These are phyloP conservation scores for Phlebopus sp. DNA, from an alignment of 1,284 basidiomycete species.

Conservation along the genomic window DNA sequence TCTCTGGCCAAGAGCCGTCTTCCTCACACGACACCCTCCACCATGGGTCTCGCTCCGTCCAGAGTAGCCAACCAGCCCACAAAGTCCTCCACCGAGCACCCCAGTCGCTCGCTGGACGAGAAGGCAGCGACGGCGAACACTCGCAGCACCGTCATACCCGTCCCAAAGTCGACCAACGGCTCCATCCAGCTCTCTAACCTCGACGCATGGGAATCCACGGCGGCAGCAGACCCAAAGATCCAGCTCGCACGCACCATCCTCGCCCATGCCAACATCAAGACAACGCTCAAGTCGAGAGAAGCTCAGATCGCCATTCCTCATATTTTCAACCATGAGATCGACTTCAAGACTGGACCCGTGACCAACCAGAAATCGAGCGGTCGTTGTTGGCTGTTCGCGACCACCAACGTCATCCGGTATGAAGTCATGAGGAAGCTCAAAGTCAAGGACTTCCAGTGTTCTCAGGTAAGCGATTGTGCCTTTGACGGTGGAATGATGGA, in stretches of 20 bases:
- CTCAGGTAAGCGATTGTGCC: constrained; percentile 54
- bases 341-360: constrained; percentile 78
- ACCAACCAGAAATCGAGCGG: constrained; percentile 88
- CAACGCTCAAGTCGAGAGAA: constrained; percentile 63
- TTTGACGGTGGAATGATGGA: constrained; percentile 9
- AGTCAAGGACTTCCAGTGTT: constrained; percentile 85
- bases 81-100: constrained; percentile 17
- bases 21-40: constrained; percentile 2
- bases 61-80: constrained; percentile 21
- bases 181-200: constrained; percentile 58
- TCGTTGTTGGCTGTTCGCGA: constrained; percentile 91
- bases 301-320: constrained; percentile 69
- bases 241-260: constrained; percentile 81
- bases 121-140: constrained; percentile 12
- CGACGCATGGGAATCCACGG: constrained; percentile 61
- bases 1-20: constrained; percentile 12
- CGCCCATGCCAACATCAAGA: constrained; percentile 67
- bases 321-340: constrained; percentile 82
- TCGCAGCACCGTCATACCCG: not conserved
- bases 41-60: constrained; percentile 26
- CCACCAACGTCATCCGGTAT: constrained; percentile 85
- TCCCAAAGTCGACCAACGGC: constrained; percentile 48
- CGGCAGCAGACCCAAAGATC: constrained; percentile 59
- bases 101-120: constrained; percentile 26
- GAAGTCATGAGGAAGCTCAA: constrained; percentile 84